Evolutionary conservation across 768 basidiomycete species (phyloP).

Genomic region (Cubamyces lactineus): DNA sequence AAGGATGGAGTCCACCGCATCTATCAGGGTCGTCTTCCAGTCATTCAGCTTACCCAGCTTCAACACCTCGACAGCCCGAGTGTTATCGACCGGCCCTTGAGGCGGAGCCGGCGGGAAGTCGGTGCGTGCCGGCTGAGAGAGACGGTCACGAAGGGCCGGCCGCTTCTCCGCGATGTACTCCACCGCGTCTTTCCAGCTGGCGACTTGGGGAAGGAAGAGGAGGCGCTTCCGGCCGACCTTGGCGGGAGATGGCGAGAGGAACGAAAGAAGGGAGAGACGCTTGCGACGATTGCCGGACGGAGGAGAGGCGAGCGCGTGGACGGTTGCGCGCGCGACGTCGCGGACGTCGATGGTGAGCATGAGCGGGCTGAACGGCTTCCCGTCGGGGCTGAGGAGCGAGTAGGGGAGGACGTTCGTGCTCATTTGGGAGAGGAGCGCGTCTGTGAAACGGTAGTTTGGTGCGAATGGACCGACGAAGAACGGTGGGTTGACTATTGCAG

Average conservation of each 20-base stretch:
- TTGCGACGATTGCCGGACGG: slow-evolving; percentile 9
- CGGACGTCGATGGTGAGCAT: slow-evolving; percentile 36
- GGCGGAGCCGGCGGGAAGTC: slow-evolving; percentile 1
- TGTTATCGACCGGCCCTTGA: slow-evolving; percentile 13
- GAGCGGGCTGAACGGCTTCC: background rate
- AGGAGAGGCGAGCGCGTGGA: slow-evolving; percentile 29
- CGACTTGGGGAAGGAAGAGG: slow-evolving; percentile 5
- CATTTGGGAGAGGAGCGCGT: background rate
- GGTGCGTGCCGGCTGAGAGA: slow-evolving; percentile 7
- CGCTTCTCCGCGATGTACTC: slow-evolving; percentile 9
- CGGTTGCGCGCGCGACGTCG: slow-evolving; percentile 38
- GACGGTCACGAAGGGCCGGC: slow-evolving; percentile 14
- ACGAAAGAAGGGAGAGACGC: slow-evolving; percentile 15
- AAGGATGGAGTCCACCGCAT: slow-evolving; percentile 23
- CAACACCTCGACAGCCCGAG: slow-evolving; percentile 21
- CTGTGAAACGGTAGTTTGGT: slow-evolving; percentile 11
- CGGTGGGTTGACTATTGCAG: slow-evolving; percentile 16
- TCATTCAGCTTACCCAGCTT: slow-evolving; percentile 14
- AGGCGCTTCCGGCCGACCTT: slow-evolving; percentile 12
- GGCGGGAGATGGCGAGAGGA: slow-evolving; percentile 12
- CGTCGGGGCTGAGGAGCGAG: slow-evolving; percentile 4
- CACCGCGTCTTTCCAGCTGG: slow-evolving; percentile 8
- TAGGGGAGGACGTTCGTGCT: slow-evolving; percentile 16
- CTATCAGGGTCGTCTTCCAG: slow-evolving; percentile 22
- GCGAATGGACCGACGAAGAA: slow-evolving; percentile 24